Evolutionary conservation across 1,284 basidiomycete genomes (phyloP).

Genomic region (Earliella scabrosa): DNA sequence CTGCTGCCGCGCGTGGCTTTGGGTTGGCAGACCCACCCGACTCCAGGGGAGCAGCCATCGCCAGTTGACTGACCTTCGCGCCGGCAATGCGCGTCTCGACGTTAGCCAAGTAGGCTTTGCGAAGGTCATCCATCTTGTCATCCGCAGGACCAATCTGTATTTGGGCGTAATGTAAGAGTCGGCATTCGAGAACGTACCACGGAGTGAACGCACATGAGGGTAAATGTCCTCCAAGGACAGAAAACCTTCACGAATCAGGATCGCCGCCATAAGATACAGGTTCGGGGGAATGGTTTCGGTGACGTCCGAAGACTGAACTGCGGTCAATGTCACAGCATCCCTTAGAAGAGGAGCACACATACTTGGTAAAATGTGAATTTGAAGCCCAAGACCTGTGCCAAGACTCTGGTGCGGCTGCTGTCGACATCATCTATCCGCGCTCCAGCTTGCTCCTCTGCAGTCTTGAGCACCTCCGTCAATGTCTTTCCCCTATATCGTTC

Average conservation of each 20-base stretch:
- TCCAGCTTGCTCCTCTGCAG: slow-evolving; percentile 47
- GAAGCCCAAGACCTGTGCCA: slow-evolving; percentile 94
- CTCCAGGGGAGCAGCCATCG: slow-evolving; percentile 89
- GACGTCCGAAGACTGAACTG: slow-evolving; percentile 55
- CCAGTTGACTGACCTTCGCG: slow-evolving; percentile 80
- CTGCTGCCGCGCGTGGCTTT: slow-evolving; percentile 34
- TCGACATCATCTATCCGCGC: slow-evolving; percentile 18
- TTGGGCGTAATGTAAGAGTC: neutral
- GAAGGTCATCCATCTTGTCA: slow-evolving; percentile 71
- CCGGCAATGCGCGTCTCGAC: slow-evolving; percentile 68
- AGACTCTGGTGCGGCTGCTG: slow-evolving; percentile 57
- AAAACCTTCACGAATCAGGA: slow-evolving; percentile 89
- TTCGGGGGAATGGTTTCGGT: slow-evolving; percentile 69
- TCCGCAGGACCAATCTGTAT: slow-evolving; percentile 77
- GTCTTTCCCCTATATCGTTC: slow-evolving; percentile 58
- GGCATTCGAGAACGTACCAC: neutral
- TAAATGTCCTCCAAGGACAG: slow-evolving; percentile 87
- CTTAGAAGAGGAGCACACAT: slow-evolving; percentile 27
- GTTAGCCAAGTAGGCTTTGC: slow-evolving; percentile 69
- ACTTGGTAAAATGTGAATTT: slow-evolving; percentile 93
- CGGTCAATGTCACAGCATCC: slow-evolving; percentile 8
- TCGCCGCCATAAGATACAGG: slow-evolving; percentile 83
- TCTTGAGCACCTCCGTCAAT: slow-evolving; percentile 65
- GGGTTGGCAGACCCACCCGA: slow-evolving; percentile 43
- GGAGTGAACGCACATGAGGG: slow-evolving; percentile 65